phyloP scores from a whole-genome alignment of 441 rosid genomes.

The Sinapis alba region DNA sequence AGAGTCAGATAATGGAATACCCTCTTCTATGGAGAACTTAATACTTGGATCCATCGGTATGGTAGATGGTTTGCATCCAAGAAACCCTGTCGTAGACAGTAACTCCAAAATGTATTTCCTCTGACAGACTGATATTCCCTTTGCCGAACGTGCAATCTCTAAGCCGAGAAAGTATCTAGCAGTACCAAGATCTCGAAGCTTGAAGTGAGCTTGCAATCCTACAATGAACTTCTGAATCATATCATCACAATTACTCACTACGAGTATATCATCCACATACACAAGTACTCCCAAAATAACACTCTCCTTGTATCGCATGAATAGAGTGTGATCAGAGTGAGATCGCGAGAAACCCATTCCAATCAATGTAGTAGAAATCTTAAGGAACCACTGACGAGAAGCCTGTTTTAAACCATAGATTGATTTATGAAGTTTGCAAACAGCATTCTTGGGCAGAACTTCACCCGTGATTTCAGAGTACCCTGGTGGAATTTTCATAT shows the following conservation, averaged over 20 bases:
- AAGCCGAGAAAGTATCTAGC: neutral
- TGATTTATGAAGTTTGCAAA: neutral
- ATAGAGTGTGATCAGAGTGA: neutral
- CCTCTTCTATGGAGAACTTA: rapidly evolving
- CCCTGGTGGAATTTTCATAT: neutral
- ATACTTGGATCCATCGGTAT: neutral
- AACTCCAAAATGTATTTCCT: neutral
- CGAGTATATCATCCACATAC: neutral
- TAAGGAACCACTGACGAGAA: neutral
- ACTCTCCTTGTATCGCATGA: rapidly evolving
- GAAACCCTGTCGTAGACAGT: neutral
- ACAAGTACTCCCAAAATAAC: neutral
- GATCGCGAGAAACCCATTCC: neutral
- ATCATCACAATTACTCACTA: neutral
- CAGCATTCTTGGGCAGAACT: neutral
- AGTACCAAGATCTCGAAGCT: neutral
- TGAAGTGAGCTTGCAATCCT: neutral
- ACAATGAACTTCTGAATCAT: rapidly evolving
- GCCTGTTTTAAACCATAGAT: neutral
- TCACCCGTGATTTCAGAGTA: neutral
- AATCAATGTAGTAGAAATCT: neutral
- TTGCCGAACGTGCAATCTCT: neutral
- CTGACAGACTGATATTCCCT: neutral
- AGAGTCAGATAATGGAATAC: neutral
- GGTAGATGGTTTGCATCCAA: neutral